A percentile compares a stretch with the other conserved stretches of the same genome.
Evolutionary conservation across 2,329 filamentous ascomycete genomes (phyloP).

Genomic region (Fusarium tupiense): DNA sequence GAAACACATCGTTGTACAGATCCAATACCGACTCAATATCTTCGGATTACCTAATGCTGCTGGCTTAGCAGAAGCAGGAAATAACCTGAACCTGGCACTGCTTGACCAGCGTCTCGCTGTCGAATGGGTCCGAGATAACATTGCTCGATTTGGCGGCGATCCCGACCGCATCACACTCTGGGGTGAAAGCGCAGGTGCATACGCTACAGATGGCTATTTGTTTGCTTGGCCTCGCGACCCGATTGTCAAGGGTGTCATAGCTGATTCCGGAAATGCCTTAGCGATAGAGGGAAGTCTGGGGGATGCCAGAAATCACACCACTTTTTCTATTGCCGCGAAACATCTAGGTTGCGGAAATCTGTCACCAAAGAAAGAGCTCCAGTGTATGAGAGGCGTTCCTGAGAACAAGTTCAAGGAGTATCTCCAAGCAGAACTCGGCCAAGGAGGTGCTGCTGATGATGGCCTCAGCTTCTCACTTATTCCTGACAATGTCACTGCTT

Average conservation of each 20-base stretch:
- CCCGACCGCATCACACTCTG: constrained; percentile 30
- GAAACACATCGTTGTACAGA: constrained; percentile 29
- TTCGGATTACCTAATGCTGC: constrained; percentile 22
- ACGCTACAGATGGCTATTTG: constrained; percentile 24
- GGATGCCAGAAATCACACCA: constrained; percentile 10
- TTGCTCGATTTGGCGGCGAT: constrained; percentile 31
- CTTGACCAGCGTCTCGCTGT: constrained; percentile 35
- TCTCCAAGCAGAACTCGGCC: constrained; percentile 16
- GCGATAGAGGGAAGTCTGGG: constrained; percentile 11
- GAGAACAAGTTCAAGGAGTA: constrained; percentile 17
- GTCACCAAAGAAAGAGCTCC: neutral
- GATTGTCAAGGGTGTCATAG: constrained; percentile 28
- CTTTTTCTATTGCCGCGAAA: constrained; percentile 12
- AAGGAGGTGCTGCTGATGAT: constrained; percentile 30
- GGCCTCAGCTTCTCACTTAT: constrained; percentile 9
- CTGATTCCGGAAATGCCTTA: constrained; percentile 29
- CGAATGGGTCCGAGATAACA: constrained; percentile 33
- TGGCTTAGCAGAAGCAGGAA: neutral
- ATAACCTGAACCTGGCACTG: constrained; percentile 26
- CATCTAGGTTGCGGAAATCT: constrained; percentile 5
- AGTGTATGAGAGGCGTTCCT: constrained; percentile 17
- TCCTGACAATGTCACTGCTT: constrained; percentile 21
- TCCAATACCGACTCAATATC: constrained; percentile 31
- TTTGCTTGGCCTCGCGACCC: constrained; percentile 28
- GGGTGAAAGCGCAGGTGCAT: constrained; percentile 33